Evolutionary conservation across 2,329 filamentous ascomycete species (phyloP), one percentile per base, ranked within the genome.

Genomic region (Chaetomium sp.): DNA sequence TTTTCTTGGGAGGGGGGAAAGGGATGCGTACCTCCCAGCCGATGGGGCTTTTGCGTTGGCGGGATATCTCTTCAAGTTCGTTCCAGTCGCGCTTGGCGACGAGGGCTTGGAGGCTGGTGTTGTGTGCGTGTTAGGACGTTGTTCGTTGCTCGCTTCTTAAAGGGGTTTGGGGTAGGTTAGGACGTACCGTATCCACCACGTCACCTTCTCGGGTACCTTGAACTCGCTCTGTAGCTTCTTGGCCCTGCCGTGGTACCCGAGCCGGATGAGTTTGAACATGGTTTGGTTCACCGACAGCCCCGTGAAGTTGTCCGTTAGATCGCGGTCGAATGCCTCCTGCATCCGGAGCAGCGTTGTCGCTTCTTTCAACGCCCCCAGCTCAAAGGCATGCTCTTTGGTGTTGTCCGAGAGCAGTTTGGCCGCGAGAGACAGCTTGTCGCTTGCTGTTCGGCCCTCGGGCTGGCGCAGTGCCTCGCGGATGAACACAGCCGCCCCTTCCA

Each of bases 281-380:
- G 95, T 99, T 74, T 96, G 90, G 74, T 98, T 95, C 60, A 97
- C 86, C 69, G 90, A 92, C 19, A 98, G 82, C 0, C 95, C 94
- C 3, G 90, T 85, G 72, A 94, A 97, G 0, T 84, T 84, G 65
- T 89, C 85, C 1, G 87, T 87, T 59, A 97, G 81, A 67, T 99
- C 95, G 42, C 90, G 89, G 73, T 97, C 93, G 65, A 97, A 88
- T 0, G 85, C 83, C 72, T 96, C 92, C 75, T 99, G 95, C 75
- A 93, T 85, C n/a, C 90, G 87, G 49, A 98, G 79, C 16, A 99
- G 82, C 55, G 89, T 87, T 27, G 87, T 85, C 0, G 93, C 89
- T 76, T 99, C 95, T 67, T 92, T 90, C 27, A 98, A 80, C 1
- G 89, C 84, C 67, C 87, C 85, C 3, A 92, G 83, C 75, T 96